Evolutionary conservation across 2,329 filamentous ascomycete species (phyloP).

Genomic region (Fusarium longipes): DNA sequence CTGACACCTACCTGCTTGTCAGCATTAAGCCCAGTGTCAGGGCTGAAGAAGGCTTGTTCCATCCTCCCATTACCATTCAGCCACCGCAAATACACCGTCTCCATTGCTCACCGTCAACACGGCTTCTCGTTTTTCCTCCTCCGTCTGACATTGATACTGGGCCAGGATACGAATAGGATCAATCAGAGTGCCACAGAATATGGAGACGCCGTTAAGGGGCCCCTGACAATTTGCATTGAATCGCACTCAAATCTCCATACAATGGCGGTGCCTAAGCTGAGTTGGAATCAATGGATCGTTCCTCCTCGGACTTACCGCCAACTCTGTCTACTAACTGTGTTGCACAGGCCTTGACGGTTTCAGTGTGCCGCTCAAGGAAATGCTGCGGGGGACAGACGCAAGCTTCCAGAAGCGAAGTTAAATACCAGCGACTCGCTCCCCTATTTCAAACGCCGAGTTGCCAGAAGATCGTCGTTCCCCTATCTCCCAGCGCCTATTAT

Average conservation of each 20-base stretch:
- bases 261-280: conserved; percentile 19
- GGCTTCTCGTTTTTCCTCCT: conserved; percentile 22
- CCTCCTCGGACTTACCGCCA: conserved; percentile 17
- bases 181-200: conserved; percentile 33
- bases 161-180: not conserved
- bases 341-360: conserved; percentile 22
- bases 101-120: conserved; percentile 32
- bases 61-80: conserved; percentile 27
- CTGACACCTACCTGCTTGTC: no score
- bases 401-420: conserved; percentile 33
- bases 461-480: conserved; percentile 31
- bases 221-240: conserved; percentile 30
- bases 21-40: conserved; percentile 25
- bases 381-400: not conserved
- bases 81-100: conserved; percentile 23
- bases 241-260: conserved; percentile 3
- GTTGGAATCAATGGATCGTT: conserved; percentile 7
- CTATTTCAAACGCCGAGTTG: conserved; percentile 16
- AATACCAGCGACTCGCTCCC: conserved; percentile 21
- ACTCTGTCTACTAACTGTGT: conserved; percentile 11
- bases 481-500: conserved; percentile 33
- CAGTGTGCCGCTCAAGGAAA: conserved; percentile 18
- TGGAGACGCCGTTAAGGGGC: conserved; percentile 27
- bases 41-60: conserved; percentile 21
- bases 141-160: conserved; percentile 15